These are phyloP conservation scores for Colletotrichum sp. DNA, from an alignment of 2,329 filamentous ascomycete species.

Conservation along the genomic window DNA sequence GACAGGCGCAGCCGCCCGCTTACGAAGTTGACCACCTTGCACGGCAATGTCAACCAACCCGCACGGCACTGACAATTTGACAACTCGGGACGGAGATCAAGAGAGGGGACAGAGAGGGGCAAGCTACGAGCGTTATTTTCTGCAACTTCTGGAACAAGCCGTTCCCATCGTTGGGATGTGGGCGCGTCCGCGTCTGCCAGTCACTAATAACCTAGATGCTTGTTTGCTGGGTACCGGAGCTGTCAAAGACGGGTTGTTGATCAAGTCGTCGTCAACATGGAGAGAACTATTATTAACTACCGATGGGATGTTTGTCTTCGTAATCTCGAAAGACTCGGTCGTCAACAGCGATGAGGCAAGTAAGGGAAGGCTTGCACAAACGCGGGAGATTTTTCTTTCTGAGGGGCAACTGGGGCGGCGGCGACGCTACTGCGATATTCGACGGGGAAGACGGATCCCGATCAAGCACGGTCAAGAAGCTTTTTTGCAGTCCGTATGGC, in stretches of 20 bases:
- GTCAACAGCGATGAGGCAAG: not conserved
- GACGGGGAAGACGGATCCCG: constrained; percentile 3
- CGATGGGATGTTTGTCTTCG: not conserved
- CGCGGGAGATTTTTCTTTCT: not conserved
- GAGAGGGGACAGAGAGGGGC: not conserved
- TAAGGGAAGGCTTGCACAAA: not conserved
- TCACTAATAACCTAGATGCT: not conserved
- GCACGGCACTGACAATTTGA: not conserved
- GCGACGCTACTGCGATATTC: not conserved
- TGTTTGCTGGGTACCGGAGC: constrained; percentile 6
- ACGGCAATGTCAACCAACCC: not conserved
- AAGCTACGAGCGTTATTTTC: not conserved
- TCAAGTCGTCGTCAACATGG: not conserved
- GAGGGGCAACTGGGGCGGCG: not conserved
- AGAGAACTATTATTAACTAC: not conserved
- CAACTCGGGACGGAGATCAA: not conserved
- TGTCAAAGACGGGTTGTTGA: not conserved
- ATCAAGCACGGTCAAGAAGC: constrained; percentile 2
- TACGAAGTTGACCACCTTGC: not conserved
- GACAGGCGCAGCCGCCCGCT: not conserved
- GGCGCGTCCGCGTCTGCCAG: not conserved
- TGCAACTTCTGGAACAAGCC: not conserved
- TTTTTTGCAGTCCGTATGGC: not conserved
- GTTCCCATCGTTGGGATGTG: constrained; percentile 6
- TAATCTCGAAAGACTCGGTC: not conserved